Base-by-base conservation (phyloP, 2,329 filamentous ascomycete genomes). In the Elsinoe ampelina region DNA sequence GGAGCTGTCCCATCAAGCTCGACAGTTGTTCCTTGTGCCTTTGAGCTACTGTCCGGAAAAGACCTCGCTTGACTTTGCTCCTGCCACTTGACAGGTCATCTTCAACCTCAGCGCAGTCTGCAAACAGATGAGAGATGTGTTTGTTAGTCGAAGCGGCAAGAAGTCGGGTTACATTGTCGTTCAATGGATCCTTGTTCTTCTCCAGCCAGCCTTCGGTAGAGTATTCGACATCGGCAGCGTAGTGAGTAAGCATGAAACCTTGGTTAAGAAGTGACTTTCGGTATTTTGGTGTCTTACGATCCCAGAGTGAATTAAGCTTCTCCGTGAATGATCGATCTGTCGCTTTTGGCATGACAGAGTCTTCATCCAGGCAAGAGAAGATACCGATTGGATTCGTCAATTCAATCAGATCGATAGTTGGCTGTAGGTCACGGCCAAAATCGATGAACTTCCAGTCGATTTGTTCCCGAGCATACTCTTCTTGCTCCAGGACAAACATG, bases 371-470 rank as follows among this genome's bases (percentile, higher is more conserved):
- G 67, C 95, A 98, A 0, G 93, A 97, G 71, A 98, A 98, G 65
- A 98, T 95, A 75, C 93, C 95, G 58, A 98, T 98, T 0, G 93
- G 93, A 64, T 98, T 98, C 0, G 93, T 82, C 34, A 98, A 72
- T 71, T 98, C 93, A 61, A 98, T 98, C 43, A 98, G 78, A 66
- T 98, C 93, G 64, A 98, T 98, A 0, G 93, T 98, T 0, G 93
- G 93, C 69, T 98, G 95, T 22, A 98, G 77, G 67, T 98, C 93
- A 60, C 91, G 90, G 15, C 93, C 93, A 68, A 98, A 98, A 71
- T 98, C 93, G 67, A 98, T 98, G 69, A 98, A 98, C 67, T 97
- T 90, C 93, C 93, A 98, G 72, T 98, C 93, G 63, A 98, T 98
- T 71, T 96, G 89, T 69, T 98, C 93, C 48, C 92, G 80, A 7